Conservation (phyloP, 306 rosid species). For the Vigna radiata region DNA sequence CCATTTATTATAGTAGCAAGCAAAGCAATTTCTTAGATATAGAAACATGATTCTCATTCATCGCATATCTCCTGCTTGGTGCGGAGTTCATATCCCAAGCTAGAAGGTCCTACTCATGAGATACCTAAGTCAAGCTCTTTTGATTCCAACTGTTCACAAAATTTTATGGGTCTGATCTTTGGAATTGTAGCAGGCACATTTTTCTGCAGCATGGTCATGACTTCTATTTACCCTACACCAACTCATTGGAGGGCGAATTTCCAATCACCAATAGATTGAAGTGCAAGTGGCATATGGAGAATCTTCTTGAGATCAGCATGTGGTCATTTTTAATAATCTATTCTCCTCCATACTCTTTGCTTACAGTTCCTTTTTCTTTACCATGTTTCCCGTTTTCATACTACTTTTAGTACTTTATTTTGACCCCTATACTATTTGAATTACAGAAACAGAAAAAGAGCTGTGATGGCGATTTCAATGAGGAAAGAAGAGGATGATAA, state of each 20-base stretch:
- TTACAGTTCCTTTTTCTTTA: too few species aligned
- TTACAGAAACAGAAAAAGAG: neutral
- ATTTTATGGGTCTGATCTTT: neutral
- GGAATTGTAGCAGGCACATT: neutral
- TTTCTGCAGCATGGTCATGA: neutral
- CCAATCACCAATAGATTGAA: neutral
- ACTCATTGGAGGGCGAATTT: neutral
- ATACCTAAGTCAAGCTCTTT: neutral
- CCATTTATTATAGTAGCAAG: slow-evolving; percentile 60
- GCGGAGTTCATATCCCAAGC: too few species aligned
- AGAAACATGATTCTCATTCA: slow-evolving; percentile 51
- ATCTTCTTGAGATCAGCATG: neutral
- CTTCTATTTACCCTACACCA: neutral
- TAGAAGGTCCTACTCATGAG: neutral
- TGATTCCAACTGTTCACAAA: neutral
- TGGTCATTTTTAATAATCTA: neutral
- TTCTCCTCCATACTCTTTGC: neutral
- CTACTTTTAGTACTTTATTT: too few species aligned
- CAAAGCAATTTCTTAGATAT: slow-evolving; percentile 76
- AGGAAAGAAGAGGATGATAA: neutral
- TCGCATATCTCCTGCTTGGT: slow-evolving; percentile 41
- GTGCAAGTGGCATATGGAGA: neutral
- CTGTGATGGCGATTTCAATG: neutral
- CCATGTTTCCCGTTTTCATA: neutral
- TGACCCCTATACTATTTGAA: neutral